Evolutionary conservation across 2,329 filamentous ascomycete genomes (phyloP), one percentile per base, ranked within the genome.

Genomic region (Penicillium sp.): DNA sequence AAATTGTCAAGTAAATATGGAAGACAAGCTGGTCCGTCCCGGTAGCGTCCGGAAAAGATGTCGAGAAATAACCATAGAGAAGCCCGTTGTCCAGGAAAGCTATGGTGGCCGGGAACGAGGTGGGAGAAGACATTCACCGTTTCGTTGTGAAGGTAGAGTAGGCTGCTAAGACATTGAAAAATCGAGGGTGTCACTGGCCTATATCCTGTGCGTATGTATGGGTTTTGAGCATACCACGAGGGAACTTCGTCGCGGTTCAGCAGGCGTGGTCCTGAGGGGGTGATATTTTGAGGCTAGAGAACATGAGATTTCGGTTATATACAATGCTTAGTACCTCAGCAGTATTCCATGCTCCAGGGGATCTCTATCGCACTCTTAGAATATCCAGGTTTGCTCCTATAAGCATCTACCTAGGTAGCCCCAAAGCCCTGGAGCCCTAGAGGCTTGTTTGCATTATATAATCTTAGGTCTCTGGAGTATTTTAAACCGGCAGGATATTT

Each of bases 51-150:
- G 56, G 51, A 14, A 65, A 62, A 55, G 45, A 56, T 10, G 26
- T 45, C 3, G 39, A 31, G 34, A 61, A 48, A 42, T 60, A 64
- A 11, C 31, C 42, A 32, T 58, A 37, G 40, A 69, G 55, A 56
- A 57, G 35, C 39, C 56, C 53, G 35, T 63, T 53, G n/a, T 54
- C 45, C 2, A 57, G 14, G 8, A 65, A 55, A 49, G 68, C 67
- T 40, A 60, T 53, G 5, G 60, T 49, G 7, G 63, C 58, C 18
- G 68, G 68, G 24, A 69, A 69, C 55, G 3, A 64, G 55, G 32
- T 70, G 64, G 42, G 62, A 67, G 37, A 65, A 65, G 20, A 66
- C 61, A 42, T 66, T 64, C 16, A 61, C 56, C 10, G 59, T 59
- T 42, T 66, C 63, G 38, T 61, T 64, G 53, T 63, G 62, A 32